Evolutionary conservation across 2,329 filamentous ascomycete species (phyloP), one percentile per base, ranked within the genome.

Genomic region (Myriangium duriaei): DNA sequence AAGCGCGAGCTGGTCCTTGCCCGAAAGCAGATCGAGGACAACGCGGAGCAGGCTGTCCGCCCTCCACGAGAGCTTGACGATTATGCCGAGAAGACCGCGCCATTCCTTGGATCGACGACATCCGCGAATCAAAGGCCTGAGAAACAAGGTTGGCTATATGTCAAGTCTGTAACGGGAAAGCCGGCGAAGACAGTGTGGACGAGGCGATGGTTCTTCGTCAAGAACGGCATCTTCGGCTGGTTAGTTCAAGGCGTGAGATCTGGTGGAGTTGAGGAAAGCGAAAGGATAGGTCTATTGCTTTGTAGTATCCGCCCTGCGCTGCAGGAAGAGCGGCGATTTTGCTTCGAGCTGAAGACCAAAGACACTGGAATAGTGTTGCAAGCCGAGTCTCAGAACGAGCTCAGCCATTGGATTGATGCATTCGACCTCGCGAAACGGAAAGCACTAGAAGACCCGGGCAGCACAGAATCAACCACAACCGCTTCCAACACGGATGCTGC

Each of bases 271-370:
- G 76, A 96, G 49, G 88, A 96, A 57, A 93, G 86, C 32, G 91
- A 98, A 51, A 86, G 93, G 61, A 93, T 94, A 43, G 91, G 91
- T 29, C 87, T 98, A 3, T 63, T 98, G 37, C 74, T 98, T 28
- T 98, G 91, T 63, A 93, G 84, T 51, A 81, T 91, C 34, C 84
- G 88, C 51, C 86, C 87, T 12, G 86, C 87, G 1, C 81, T 92
- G 36, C 79, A 84, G 48, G 91, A 98, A 60, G 91, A 98, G 52
- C 76, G 91, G 28, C 75, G 91, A 11, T 98, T 96, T 60, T 96
- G 91, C 56, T 95, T 98, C 51, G 91, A 98, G 60, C 81, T 98
- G 52, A 98, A 96, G 67, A 98, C 91, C 2, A 98, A 95, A 59
- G 93, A 84, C 52, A 82, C 82, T 45, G 91, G 79, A 34, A 77